Conservation (phyloP, 2,329 filamentous ascomycete species). For the Aspergillus cejpii region DNA sequence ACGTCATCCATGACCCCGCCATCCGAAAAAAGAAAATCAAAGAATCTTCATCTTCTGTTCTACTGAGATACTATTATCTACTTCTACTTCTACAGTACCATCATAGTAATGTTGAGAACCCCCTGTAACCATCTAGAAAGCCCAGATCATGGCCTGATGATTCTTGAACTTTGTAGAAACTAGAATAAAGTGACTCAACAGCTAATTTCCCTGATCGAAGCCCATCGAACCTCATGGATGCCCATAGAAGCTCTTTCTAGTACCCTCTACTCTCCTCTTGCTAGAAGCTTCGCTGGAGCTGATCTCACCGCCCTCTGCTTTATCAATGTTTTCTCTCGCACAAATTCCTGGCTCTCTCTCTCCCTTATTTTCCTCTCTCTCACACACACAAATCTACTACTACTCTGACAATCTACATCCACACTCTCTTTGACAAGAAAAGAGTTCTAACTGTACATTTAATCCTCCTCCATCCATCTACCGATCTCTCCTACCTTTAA, state of each 20-base stretch:
- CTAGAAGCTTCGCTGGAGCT: conserved; percentile 39
- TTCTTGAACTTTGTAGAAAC: conserved; percentile 16
- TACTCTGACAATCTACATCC: background rate
- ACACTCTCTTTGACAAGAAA: background rate
- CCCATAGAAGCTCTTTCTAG: conserved; percentile 35
- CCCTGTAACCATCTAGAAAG: conserved; percentile 6
- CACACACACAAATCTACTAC: background rate
- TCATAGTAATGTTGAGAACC: too few relatives aligned
- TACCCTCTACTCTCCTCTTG: too few relatives aligned
- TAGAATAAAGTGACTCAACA: conserved; percentile 1
- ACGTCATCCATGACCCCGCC: conserved; percentile 8
- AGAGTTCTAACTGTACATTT: background rate
- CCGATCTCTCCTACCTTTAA: conserved; percentile 9
- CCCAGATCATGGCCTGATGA: conserved; percentile 6
- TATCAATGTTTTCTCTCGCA: conserved; percentile 33
- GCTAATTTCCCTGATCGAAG: conserved; percentile 16
- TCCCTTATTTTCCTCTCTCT: background rate
- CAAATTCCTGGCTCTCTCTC: conserved; percentile 14
- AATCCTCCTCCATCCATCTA: conserved; percentile 3
- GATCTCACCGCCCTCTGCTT: conserved; percentile 39
- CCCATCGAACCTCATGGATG: conserved; percentile 34
- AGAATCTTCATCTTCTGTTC: too few relatives aligned
- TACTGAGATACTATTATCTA: too few relatives aligned
- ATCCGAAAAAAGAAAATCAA: background rate
- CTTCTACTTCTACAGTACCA: too few relatives aligned